phyloP scores from a whole-genome alignment of 345 rosid genomes.

The Euclidium syriacum region DNA sequence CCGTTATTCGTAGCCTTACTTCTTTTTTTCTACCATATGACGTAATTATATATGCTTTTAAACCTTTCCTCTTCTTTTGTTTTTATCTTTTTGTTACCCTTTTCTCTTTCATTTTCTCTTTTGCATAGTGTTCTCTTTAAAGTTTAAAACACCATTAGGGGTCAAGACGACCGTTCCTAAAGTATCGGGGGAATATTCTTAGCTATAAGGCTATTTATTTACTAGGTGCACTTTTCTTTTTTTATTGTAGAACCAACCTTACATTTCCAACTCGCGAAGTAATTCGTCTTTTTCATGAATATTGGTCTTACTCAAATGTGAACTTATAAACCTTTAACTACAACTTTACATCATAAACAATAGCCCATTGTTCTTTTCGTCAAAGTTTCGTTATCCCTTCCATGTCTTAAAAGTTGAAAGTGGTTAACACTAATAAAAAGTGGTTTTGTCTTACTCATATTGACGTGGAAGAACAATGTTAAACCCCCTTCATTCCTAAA shows the following conservation, averaged over 20 bases:
- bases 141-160: not conserved
- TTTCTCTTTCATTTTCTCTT: conserved; percentile 6
- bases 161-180: conserved; percentile 14
- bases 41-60: conserved; percentile 8
- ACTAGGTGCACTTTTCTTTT: conserved; percentile 4
- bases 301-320: conserved; percentile 16
- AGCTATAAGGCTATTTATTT: not conserved
- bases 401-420: conserved; percentile 4
- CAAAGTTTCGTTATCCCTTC: conserved; percentile 28
- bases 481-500: not conserved
- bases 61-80: not conserved
- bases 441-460: conserved; percentile 15
- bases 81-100: not conserved
- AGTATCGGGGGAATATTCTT: conserved; percentile 15
- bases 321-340: conserved; percentile 19
- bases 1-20: conserved; percentile 10
- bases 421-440: conserved; percentile 3
- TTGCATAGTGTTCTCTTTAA: not conserved
- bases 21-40: not conserved
- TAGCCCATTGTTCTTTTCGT: conserved; percentile 3
- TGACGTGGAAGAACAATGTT: conserved; percentile 11
- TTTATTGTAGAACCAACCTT: not conserved
- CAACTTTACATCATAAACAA: conserved; percentile 14
- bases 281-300: conserved; percentile 3
- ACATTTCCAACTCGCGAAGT: conserved; percentile 19